Base-by-base conservation (phyloP, 257 asterid species). In the Rehmannia glutinosa region DNA sequence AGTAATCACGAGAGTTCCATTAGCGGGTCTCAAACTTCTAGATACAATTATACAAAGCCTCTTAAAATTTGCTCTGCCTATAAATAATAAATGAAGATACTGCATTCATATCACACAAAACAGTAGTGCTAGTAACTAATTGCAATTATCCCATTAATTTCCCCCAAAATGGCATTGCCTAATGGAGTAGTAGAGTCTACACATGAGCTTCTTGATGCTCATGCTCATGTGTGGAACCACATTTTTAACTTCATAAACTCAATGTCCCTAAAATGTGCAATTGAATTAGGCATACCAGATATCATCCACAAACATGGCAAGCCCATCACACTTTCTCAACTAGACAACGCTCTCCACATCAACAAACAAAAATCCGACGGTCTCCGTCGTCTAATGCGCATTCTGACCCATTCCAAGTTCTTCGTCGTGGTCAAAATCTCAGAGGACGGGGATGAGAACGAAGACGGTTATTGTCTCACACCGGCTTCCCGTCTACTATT, bases 191-290 rank as follows among this genome's bases (percentile, higher is more conserved):
- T 10, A 61, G 27, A 15, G 0, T 16, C 75, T 15, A 27, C 15
- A 7, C 30, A 47, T 32, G 62, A 58, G 32, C 62, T 69, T 9
- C 53, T 59, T 15, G 68, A 69, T 5, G 68, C 74, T 47, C 68
- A 69, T 21, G 16, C 68, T 58, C 68, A 59, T 49, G 38, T 71
- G 0, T 63, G 41, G 49, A 71, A 62, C 45, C 76, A 53, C 41
- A 63, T 45, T 0, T 63, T 28, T 8, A 61, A 19, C 43, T 35
- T 6, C 64, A 35, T 61, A 0, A 70, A 61, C 33, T 38, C 75
- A 0, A 61, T 61, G 69, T 61, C 69, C 11, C 8, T 70, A 2
- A 70, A 61, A 70, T 70, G 75, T 5, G 75, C 64, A 11, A 13
- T 70, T 19, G 47, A 61, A 39, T 43, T 61, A 17, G 8, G 58